Conservation (phyloP, 192 early-diverging fungal species). For the Lunasporangiospora selenospora region DNA sequence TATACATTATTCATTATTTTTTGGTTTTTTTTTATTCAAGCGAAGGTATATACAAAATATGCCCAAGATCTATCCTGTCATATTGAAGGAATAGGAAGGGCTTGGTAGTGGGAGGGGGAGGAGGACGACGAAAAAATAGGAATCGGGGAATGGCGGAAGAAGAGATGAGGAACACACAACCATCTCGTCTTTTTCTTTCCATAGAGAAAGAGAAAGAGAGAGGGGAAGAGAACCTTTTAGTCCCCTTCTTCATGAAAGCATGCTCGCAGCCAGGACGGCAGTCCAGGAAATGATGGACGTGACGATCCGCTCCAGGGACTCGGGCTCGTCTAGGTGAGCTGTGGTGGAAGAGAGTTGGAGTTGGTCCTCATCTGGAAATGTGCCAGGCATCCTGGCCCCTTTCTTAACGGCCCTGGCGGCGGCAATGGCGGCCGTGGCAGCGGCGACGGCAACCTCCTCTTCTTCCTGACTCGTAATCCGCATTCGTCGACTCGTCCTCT, state of each 20-base stretch:
- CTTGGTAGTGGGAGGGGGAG: too few species aligned
- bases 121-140: too few species aligned
- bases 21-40: too few species aligned
- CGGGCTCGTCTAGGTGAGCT: not conserved
- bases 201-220: not conserved
- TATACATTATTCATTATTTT: too few species aligned
- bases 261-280: constrained; percentile 23
- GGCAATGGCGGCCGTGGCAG: too few species aligned
- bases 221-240: too few species aligned
- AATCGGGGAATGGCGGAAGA: not conserved
- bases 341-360: not conserved
- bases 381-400: constrained; percentile 48
- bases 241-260: constrained; percentile 14
- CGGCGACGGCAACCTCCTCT: not conserved
- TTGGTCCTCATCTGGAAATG: constrained; percentile 10
- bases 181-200: not conserved
- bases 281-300: constrained; percentile 39
- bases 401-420: too few species aligned
- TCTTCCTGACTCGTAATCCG: not conserved
- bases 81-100: too few species aligned
- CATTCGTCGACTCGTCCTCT: too few species aligned
- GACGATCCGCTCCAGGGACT: constrained; percentile 7
- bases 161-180: constrained; percentile 8
- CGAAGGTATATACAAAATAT: too few species aligned
- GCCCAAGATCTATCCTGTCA: too few species aligned